Base-by-base conservation (phyloP, 371 early-diverging fungal genomes). In the Mucor sp. region DNA sequence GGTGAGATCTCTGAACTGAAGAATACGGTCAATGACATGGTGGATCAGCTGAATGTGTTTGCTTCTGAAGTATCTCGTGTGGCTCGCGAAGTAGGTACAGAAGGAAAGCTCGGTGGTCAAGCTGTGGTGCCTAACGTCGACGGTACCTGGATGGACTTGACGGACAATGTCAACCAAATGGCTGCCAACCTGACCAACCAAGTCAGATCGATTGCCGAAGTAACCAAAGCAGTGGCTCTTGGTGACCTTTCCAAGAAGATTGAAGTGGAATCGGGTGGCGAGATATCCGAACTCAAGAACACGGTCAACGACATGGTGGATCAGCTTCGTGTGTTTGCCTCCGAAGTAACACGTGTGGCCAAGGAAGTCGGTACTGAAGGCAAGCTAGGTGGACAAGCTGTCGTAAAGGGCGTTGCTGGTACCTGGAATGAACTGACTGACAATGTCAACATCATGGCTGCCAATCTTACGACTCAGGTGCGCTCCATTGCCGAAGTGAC, bases 171-270 rank as follows among this genome's bases (percentile, higher is more conserved):
- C 37, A 63, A 83, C 50, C 53, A 35, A 6, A 75, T 87, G 87
- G 87, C 85, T 7, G 74, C 81, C 9, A 87, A 87, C 63, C 58
- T 88, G 3, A 88, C 88, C 0, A 70, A 47, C 19, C 88, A 87
- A 68, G 86, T 88, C 19, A 78, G 89, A 2, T 78, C 80, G 6
- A 78, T 78, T 66, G 74, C 78, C 14, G 69, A 73, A 43, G 75
- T 74, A 0, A 72, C 73, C 0, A 73, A 72, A 39, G 76, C 76
- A 9, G 76, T 76, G 0, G 76, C 76, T 15, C 9, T 35, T 0
- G 76, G 76, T 57, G 76, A 76, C 65, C 39, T 76, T 0, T 72
- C 71, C 0, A 72, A 74, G 62, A 78, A 74, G 41, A 74, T 78
- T 64, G 69, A 72, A 23, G 74, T 78, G 0, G 78, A 78, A 30